Base-by-base conservation (phyloP, 228 moss, liverwort and hornwort species). In the Sphagnum fallax region DNA sequence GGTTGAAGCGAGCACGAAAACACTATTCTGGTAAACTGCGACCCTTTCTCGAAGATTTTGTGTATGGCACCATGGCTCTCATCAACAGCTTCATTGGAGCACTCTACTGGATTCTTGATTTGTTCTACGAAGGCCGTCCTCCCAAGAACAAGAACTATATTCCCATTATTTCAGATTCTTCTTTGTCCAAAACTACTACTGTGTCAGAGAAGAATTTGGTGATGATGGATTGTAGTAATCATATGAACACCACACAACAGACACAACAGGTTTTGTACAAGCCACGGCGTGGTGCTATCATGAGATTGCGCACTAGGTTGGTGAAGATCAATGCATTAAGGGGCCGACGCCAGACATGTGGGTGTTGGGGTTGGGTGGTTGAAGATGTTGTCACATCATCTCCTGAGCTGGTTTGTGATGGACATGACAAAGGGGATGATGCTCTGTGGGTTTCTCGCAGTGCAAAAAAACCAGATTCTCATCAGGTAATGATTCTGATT, bases 351-450 rank as follows among this genome's bases (percentile, higher is more conserved):
- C 61, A 68, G 32, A 68, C 87, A 6, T 89, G 89, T 48, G 80
- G 78, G 16, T 89, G 89, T 78, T 89, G 89, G 89, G 89, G 89
- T 53, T 89, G 82, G 80, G 18, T 52, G 6, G 80, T 89, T 15
- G 71, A 82, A 49, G 87, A 84, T 61, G 52, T 82, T n/a, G 53
- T 8, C 5, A 32, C 32, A 32, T 32, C 32, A 32, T 32, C 32
- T 32, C 32, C 32, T 32, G 32, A 32, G 32, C 32, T 32, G 32
- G 32, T 32, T 32, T 32, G 32, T 32, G 32, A 32, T 32, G 32
- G 32, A 32, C 32, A 32, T 32, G 32, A 32, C 32, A 32, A 32
- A 32, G 32, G 32, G 32, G 32, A 32, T 32, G 32, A 32, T 32
- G 32, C 32, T 32, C 32, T 32, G 32, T 32, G 32, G 2, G 32